Percentiles rank a stretch among this genome's conserved stretches.
These are phyloP conservation scores for Xylariales sp. DNA, from an alignment of 2,329 filamentous ascomycete species.

Conservation along the genomic window DNA sequence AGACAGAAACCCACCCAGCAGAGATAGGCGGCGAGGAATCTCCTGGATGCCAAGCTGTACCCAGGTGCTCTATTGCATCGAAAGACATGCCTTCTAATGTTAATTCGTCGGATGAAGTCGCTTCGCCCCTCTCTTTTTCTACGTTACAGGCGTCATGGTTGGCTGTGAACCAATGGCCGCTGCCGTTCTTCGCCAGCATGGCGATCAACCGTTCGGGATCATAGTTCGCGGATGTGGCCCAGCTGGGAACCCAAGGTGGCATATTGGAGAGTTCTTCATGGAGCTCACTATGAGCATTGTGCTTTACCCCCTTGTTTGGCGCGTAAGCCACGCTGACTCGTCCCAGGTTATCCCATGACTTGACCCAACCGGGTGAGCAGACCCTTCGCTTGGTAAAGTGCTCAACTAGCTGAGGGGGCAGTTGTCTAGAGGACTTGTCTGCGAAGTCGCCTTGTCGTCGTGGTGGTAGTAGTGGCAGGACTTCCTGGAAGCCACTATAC, in stretches of 20 bases:
- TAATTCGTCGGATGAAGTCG: background rate
- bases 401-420: background rate
- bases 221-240: constrained; percentile 6
- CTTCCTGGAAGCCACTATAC: background rate
- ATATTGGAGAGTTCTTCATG: constrained; percentile 4
- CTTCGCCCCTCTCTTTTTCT: background rate
- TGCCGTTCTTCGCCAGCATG: background rate
- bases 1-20: background rate
- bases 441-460: background rate
- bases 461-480: background rate
- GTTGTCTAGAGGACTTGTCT: background rate
- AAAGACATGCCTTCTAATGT: background rate
- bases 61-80: background rate
- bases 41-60: background rate
- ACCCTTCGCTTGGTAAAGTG: constrained; percentile 1
- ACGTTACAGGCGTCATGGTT: constrained; percentile 3
- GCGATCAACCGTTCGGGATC: constrained; percentile 11
- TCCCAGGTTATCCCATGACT: constrained; percentile 13
- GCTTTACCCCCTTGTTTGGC: background rate
- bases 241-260: constrained; percentile 14
- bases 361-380: constrained; percentile 10
- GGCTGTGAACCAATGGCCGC: constrained; percentile 1
- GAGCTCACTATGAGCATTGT: background rate
- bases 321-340: constrained; percentile 7
- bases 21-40: background rate